phyloP scores from a whole-genome alignment of 2,329 filamentous ascomycete species.

The Talaromyces piceae region DNA sequence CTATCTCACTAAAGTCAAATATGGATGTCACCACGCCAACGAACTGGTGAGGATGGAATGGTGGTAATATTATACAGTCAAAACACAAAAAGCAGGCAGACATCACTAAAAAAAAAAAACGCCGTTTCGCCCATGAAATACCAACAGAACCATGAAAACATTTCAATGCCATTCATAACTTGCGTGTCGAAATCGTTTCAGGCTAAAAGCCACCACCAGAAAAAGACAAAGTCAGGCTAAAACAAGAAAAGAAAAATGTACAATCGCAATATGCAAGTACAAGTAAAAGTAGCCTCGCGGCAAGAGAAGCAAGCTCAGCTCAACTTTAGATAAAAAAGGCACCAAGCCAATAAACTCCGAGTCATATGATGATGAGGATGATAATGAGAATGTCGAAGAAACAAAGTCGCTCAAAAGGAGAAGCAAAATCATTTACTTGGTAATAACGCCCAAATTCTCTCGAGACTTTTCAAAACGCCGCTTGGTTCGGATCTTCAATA shows the following conservation, averaged over 20 bases:
- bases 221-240: too few species aligned
- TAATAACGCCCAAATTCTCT: background rate
- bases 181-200: background rate
- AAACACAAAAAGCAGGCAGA: too few species aligned
- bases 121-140: background rate
- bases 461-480: background rate
- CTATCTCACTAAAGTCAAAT: too few species aligned
- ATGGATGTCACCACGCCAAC: too few species aligned
- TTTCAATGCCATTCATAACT: background rate
- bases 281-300: too few species aligned
- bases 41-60: too few species aligned
- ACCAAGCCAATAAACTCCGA: background rate
- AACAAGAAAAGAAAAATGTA: background rate
- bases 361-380: background rate
- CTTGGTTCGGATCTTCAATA: background rate
- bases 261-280: background rate
- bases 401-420: background rate
- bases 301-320: too few species aligned
- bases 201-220: too few species aligned
- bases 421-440: background rate
- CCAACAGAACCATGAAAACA: background rate
- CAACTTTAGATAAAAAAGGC: too few species aligned
- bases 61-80: too few species aligned
- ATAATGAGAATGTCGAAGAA: background rate
- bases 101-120: background rate